Base-by-base conservation (phyloP, 2,329 filamentous ascomycete species). In the Xylariaceae sp. region DNA sequence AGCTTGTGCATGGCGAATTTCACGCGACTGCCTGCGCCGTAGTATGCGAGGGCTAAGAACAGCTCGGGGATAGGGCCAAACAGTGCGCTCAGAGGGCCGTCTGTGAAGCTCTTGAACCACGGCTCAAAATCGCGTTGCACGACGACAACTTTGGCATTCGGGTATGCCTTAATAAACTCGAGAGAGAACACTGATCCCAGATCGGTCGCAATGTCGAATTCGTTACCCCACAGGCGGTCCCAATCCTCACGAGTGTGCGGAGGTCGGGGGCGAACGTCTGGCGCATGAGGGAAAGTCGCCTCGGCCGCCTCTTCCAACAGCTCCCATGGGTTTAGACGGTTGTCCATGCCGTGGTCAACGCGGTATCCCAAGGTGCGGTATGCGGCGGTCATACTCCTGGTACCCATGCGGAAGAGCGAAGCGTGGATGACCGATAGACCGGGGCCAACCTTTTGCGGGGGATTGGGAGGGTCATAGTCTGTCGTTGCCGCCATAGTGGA, bases 121-220 rank as follows among this genome's bases (percentile, higher is more conserved):
- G 43, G 18, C 2, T 58, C 58, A 20, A 39, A 60, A 33, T 47
- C 48, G 4, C 58, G 44, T 23, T 58, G 58, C 1, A 60, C 58
- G 8, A 60, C 16, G 6, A 60, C 52, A 11, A 60, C 52, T 37
- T 58, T 58, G 18, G 58, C 58, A 30, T 51, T 30, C 4, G 57
- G 57, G 36, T 60, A 60, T 9, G 50, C 54, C 6, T 13, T 10
- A 20, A 54, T 27, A 5, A 58, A 45, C 26, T 60, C 39, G 9
- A 37, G 29, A 4, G 44, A 46, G 42, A 58, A 60, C 6, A 51
- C 55, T n/a, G 39, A 37, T 9, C 42, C 24, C 7, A 36, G 27
- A 29, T 60, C 54, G 20, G 42, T 49, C 8, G 51, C 54, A 5
- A 39, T 39, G 16, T 59, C 57, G 41, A 54, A 59, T 26, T 53